Conservation (phyloP, 495 filamentous ascomycete genomes). For the Cenococcum geophilum region DNA sequence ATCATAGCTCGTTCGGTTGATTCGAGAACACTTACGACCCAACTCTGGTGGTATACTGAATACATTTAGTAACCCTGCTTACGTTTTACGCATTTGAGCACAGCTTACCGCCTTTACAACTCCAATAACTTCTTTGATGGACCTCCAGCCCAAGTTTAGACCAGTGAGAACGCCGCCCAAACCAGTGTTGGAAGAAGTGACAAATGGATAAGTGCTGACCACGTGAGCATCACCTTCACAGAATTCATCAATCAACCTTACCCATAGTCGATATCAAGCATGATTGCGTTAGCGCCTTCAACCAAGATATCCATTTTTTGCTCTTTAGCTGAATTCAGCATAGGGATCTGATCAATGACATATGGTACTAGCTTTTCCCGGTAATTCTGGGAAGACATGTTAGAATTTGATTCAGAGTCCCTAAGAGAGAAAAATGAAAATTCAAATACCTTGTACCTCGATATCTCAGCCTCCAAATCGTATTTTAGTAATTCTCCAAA, state of each 20-base stretch:
- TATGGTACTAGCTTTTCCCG: slow-evolving; percentile 59
- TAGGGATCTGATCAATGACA: slow-evolving; percentile 61
- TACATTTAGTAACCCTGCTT: not conserved
- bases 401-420: not conserved
- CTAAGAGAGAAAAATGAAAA: not conserved
- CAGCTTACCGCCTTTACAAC: slow-evolving; percentile 66
- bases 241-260: slow-evolving; percentile 36
- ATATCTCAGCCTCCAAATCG: slow-evolving; percentile 75
- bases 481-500: slow-evolving; percentile 71
- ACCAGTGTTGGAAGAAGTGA: slow-evolving; percentile 57
- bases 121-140: slow-evolving; percentile 61
- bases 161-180: slow-evolving; percentile 73
- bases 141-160: slow-evolving; percentile 39
- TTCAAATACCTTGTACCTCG: slow-evolving; percentile 48
- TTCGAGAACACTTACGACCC: slow-evolving; percentile 23
- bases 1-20: not conserved
- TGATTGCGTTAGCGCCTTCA: slow-evolving; percentile 85
- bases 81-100: slow-evolving; percentile 35
- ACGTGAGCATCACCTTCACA: not conserved
- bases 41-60: slow-evolving; percentile 46
- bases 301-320: slow-evolving; percentile 63
- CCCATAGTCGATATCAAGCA: slow-evolving; percentile 67
- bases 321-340: slow-evolving; percentile 52
- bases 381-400: slow-evolving; percentile 49
- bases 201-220: slow-evolving; percentile 59